phyloP scores from a whole-genome alignment of 1,139 yeast species.

The Hanseniaspora sp. region DNA sequence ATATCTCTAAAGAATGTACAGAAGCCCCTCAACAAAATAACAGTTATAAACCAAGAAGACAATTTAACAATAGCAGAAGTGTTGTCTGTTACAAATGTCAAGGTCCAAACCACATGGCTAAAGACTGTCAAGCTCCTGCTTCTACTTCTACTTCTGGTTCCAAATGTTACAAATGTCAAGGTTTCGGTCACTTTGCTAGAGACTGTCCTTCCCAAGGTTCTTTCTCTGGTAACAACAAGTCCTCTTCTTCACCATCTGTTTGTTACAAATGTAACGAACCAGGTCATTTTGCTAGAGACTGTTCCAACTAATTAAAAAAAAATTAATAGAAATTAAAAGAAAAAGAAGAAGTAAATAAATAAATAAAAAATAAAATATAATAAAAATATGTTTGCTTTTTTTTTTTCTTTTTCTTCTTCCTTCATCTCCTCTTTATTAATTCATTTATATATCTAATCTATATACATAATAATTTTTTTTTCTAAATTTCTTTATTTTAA shows the following conservation, averaged over 20 bases:
- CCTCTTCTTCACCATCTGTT: conserved; percentile 38
- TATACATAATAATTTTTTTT: too few relatives aligned
- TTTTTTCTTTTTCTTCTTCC: too few relatives aligned
- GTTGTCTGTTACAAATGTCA: conserved; percentile 85
- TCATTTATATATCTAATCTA: not conserved
- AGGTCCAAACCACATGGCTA: conserved; percentile 86
- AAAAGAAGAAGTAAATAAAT: not conserved
- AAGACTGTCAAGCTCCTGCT: conserved; percentile 70
- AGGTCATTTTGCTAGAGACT: conserved; percentile 83
- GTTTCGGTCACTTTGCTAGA: conserved; percentile 76
- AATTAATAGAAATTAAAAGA: conserved; percentile 2
- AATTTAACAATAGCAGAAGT: conserved; percentile 27
- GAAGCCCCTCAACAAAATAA: conserved; percentile 29
- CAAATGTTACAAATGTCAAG: conserved; percentile 89
- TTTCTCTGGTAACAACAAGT: conserved; percentile 21
- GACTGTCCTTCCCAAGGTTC: conserved; percentile 50
- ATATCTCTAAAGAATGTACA: conserved; percentile 64
- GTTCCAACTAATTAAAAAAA: conserved; percentile 40
- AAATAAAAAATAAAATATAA: not conserved
- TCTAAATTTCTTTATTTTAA: conserved; percentile 11
- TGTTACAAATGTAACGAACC: conserved; percentile 84
- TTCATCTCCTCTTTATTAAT: not conserved
- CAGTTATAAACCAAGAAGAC: not conserved
- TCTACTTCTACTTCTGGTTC: conserved; percentile 50
- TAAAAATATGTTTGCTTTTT: too few relatives aligned